Evolutionary conservation across 1,284 basidiomycete species (phyloP).

Genomic region (Malassezia psittaci): DNA sequence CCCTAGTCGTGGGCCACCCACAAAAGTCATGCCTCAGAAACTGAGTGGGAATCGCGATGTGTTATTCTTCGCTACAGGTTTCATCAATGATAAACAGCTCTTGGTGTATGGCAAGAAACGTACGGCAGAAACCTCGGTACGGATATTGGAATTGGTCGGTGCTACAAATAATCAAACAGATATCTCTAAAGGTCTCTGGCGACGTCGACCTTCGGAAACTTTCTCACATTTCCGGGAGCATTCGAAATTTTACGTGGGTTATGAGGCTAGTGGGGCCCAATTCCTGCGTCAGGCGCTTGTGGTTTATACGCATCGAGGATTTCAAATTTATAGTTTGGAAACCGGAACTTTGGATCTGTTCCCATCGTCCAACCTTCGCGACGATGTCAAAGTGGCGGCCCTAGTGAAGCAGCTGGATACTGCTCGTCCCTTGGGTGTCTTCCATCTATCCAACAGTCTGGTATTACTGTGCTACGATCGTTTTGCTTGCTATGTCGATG

Average conservation of each 20-base stretch:
- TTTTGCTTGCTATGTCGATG: constrained; percentile 65
- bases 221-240: constrained; percentile 5
- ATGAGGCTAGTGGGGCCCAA: constrained; percentile 74
- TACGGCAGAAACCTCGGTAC: constrained; percentile 79
- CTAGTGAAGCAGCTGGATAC: constrained; percentile 65
- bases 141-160: constrained; percentile 82
- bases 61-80: constrained; percentile 84
- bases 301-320: constrained; percentile 82
- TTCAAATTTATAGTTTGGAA: constrained; percentile 76
- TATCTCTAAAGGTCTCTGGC: constrained; percentile 17
- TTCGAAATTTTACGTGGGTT: constrained; percentile 14
- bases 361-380: constrained; percentile 52
- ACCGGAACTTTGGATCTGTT: constrained; percentile 74
- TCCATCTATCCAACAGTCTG: constrained; percentile 65
- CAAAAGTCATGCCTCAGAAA: constrained; percentile 58
- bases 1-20: constrained; percentile 59
- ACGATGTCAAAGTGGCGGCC: constrained; percentile 63
- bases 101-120: constrained; percentile 94
- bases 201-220: background rate
- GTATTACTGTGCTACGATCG: constrained; percentile 85
- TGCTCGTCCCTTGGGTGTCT: constrained; percentile 76
- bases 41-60: constrained; percentile 80
- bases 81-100: constrained; percentile 68
- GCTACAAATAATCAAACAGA: constrained; percentile 52
- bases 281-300: constrained; percentile 85